These are phyloP conservation scores for Lentithecium fluviatile DNA, from an alignment of 495 filamentous ascomycete species.

Conservation along the genomic window DNA sequence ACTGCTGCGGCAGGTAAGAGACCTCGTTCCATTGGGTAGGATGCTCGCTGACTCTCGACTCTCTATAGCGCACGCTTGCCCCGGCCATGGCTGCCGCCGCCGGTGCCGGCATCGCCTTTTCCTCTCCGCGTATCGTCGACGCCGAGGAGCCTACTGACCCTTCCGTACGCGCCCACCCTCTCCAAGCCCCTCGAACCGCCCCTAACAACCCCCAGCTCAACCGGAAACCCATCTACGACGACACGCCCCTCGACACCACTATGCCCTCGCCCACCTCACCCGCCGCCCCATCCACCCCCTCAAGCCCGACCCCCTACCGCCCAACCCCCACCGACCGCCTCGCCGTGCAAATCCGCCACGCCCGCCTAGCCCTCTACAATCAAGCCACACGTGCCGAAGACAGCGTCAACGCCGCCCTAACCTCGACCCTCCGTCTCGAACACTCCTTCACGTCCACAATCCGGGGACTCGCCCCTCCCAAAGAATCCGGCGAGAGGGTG, in stretches of 20 bases:
- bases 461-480: slow-evolving; percentile 78
- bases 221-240: slow-evolving; percentile 89
- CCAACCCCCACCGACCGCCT: slow-evolving; percentile 90
- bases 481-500: slow-evolving; percentile 76
- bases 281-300: slow-evolving; percentile 35
- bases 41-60: neutral
- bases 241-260: slow-evolving; percentile 44
- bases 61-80: slow-evolving; percentile 57
- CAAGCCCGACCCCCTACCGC: slow-evolving; percentile 45
- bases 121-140: slow-evolving; percentile 53
- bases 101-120: slow-evolving; percentile 54
- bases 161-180: slow-evolving; percentile 2
- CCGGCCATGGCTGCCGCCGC: slow-evolving; percentile 55
- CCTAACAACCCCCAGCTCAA: slow-evolving; percentile 39
- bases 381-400: slow-evolving; percentile 72
- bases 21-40: slow-evolving; percentile 21
- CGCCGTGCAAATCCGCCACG: slow-evolving; percentile 74
- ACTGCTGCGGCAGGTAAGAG: slow-evolving; percentile 49
- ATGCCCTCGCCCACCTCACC: slow-evolving; percentile 34
- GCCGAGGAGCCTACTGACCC: slow-evolving; percentile 54
- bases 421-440: slow-evolving; percentile 74
- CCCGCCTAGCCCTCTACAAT: slow-evolving; percentile 75
- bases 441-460: slow-evolving; percentile 80
- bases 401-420: slow-evolving; percentile 71
- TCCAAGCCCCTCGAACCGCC: no score